Evolutionary conservation across 2,329 filamentous ascomycete genomes (phyloP).

Genomic region (Orbilia javanica): DNA sequence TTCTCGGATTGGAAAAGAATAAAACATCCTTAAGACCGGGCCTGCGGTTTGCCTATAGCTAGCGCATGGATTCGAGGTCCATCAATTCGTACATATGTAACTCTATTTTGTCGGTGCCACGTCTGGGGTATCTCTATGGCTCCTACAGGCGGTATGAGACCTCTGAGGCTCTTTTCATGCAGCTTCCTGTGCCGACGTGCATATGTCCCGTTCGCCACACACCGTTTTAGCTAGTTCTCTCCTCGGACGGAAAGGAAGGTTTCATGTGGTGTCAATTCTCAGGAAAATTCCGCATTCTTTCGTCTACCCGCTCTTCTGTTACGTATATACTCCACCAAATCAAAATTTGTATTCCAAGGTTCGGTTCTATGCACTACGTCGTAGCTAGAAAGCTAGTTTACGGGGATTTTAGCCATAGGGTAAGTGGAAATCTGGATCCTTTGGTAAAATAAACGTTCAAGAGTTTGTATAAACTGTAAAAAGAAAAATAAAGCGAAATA

Average conservation of each 20-base stretch:
- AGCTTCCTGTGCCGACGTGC: slow-evolving; percentile 25
- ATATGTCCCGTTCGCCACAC: background rate
- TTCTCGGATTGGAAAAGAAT: background rate
- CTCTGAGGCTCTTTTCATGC: slow-evolving; percentile 42
- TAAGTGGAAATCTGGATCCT: too few species aligned
- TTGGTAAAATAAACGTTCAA: too few species aligned
- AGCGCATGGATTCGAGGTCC: too few species aligned
- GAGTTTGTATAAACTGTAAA: too few species aligned
- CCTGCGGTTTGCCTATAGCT: too few species aligned
- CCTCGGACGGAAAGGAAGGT: too few species aligned
- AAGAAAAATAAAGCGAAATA: too few species aligned
- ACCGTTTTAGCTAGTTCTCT: background rate
- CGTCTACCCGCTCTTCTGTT: background rate
- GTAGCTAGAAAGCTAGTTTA: too few species aligned
- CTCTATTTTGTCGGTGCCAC: slow-evolving; percentile 3
- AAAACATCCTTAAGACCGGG: background rate
- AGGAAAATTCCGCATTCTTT: background rate
- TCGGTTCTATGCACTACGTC: too few species aligned
- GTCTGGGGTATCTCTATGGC: too few species aligned
- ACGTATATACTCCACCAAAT: background rate
- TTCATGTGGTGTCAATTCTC: background rate
- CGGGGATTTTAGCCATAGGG: too few species aligned
- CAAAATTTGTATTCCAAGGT: background rate
- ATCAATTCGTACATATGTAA: background rate
- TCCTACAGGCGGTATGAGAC: background rate